Conservation (phyloP, 1,284 basidiomycete genomes). For the Ustilago crameri region DNA sequence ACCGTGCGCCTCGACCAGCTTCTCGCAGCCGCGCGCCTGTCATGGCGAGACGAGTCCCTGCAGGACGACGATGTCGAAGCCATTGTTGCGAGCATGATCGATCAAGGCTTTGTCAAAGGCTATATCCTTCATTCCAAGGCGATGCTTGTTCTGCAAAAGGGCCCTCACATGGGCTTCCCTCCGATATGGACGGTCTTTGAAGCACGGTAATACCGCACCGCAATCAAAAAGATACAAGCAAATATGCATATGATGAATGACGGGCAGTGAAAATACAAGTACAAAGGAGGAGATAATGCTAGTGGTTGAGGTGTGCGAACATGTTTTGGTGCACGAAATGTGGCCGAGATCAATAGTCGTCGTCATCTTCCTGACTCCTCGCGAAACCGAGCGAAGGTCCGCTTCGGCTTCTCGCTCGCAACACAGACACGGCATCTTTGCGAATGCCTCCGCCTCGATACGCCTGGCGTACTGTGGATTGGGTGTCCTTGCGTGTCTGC, state of each 20-base stretch:
- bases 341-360: slow-evolving; percentile 15
- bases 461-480: slow-evolving; percentile 24
- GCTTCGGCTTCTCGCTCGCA: slow-evolving; percentile 36
- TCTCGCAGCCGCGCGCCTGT: slow-evolving; percentile 61
- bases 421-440: slow-evolving; percentile 38
- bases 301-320: background rate
- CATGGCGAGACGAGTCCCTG: slow-evolving; percentile 64
- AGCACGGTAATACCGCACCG: slow-evolving; percentile 3
- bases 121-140: slow-evolving; percentile 69
- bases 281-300: slow-evolving; percentile 10
- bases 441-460: slow-evolving; percentile 39
- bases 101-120: slow-evolving; percentile 70
- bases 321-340: too few relatives aligned
- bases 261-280: slow-evolving; percentile 17
- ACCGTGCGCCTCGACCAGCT: slow-evolving; percentile 62
- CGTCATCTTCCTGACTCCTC: slow-evolving; percentile 37
- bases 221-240: background rate
- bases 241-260: slow-evolving; percentile 1
- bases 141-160: slow-evolving; percentile 68
- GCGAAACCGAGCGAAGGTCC: slow-evolving; percentile 45
- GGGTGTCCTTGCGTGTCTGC: slow-evolving; percentile 9
- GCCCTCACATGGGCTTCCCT: slow-evolving; percentile 66
- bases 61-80: slow-evolving; percentile 69
- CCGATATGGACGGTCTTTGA: slow-evolving; percentile 56
- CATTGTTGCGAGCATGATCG: slow-evolving; percentile 68